Conservation (phyloP, 805 yeast genomes). For the Clavispora carvajalis region DNA sequence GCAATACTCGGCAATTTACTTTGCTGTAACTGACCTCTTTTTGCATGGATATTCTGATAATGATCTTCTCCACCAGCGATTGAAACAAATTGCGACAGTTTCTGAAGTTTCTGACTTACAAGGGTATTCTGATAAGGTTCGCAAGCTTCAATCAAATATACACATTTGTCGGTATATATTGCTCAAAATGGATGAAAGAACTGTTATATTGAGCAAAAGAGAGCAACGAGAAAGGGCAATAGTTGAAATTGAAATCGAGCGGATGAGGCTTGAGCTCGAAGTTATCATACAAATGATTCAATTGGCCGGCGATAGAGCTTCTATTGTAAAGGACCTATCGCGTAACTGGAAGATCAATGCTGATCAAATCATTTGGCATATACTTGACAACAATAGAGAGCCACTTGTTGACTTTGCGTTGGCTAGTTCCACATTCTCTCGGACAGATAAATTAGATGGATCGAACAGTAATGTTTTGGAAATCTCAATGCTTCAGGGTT, state of each 20-base stretch:
- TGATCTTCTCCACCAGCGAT: constrained; percentile 33
- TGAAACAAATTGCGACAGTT: constrained; percentile 33
- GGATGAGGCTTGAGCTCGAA: constrained; percentile 28
- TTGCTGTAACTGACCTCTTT: constrained; percentile 31
- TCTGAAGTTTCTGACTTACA: constrained; percentile 33
- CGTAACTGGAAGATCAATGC: constrained; percentile 27
- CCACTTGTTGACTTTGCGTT: constrained; percentile 71
- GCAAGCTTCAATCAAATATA: constrained; percentile 26
- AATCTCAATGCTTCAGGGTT: constrained; percentile 61
- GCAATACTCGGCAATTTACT: constrained; percentile 35
- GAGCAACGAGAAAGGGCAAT: constrained; percentile 19
- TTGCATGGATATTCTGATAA: constrained; percentile 22
- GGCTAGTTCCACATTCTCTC: constrained; percentile 52
- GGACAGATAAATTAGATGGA: constrained; percentile 62
- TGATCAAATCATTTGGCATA: constrained; percentile 66
- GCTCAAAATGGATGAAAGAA: constrained; percentile 34
- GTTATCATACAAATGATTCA: constrained; percentile 30
- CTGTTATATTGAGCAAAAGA: constrained; percentile 15
- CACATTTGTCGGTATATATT: constrained; percentile 30
- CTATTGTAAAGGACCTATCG: constrained; percentile 4
- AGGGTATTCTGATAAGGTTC: constrained; percentile 28
- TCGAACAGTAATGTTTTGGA: constrained; percentile 58
- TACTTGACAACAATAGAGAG: constrained; percentile 52
- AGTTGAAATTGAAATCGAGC: constrained; percentile 30
- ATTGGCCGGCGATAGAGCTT: constrained; percentile 9